Evolutionary conservation across 2,329 filamentous ascomycete species (phyloP).

Genomic region (Penicillium fuscoglaucum): DNA sequence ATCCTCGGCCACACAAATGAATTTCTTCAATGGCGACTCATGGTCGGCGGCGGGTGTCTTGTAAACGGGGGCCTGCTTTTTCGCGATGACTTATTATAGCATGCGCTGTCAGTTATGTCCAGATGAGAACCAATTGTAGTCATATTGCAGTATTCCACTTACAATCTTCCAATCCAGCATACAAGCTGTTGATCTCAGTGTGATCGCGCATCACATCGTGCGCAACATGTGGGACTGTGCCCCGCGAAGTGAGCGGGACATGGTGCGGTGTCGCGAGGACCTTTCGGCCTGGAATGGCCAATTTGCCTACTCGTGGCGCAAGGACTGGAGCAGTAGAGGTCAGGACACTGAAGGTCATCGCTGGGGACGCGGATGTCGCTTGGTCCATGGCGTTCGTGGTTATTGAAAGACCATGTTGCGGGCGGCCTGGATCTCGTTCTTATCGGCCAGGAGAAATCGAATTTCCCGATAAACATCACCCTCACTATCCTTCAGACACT

Average conservation of each 20-base stretch:
- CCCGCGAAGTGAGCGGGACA: constrained; percentile 76
- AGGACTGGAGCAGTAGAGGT: constrained; percentile 36
- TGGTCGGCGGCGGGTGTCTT: constrained; percentile 46
- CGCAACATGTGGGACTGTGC: constrained; percentile 81
- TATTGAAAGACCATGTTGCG: constrained; percentile 15
- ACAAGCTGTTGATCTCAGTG: constrained; percentile 67
- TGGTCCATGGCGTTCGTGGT: constrained; percentile 32
- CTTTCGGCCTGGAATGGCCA: constrained; percentile 63
- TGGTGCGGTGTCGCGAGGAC: constrained; percentile 81
- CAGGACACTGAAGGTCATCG: constrained; percentile 44
- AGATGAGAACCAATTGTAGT: neutral
- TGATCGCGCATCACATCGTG: constrained; percentile 74
- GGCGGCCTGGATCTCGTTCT: constrained; percentile 13
- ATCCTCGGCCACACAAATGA: constrained; percentile 69
- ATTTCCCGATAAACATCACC: constrained; percentile 14
- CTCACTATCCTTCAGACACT: neutral
- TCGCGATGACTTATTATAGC: constrained; percentile 61
- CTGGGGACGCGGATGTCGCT: constrained; percentile 20
- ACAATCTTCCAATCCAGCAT: constrained; percentile 93
- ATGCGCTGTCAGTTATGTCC: constrained; percentile 31
- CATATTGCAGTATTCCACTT: constrained; percentile 39
- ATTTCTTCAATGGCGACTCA: constrained; percentile 67
- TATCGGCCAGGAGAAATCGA: constrained; percentile 23
- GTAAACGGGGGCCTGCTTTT: constrained; percentile 51
- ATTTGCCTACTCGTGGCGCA: constrained; percentile 64